Conservation (phyloP, 257 asterid genomes). For the Nicotiana knightiana region DNA sequence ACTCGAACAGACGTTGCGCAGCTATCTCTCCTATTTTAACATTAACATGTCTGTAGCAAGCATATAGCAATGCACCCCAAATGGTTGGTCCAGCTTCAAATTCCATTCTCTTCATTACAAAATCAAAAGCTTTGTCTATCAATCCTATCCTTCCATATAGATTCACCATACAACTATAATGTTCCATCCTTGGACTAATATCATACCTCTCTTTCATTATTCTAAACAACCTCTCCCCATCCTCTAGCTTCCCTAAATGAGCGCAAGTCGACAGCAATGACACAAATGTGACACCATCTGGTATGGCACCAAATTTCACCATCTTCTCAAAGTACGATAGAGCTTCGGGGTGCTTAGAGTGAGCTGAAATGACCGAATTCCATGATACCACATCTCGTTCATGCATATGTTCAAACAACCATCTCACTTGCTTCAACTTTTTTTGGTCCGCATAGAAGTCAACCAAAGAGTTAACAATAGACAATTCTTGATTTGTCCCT, state of each 20-base stretch:
- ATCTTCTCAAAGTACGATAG: constrained; percentile 50
- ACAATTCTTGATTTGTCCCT: constrained; percentile 45
- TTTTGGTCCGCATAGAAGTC: constrained; percentile 46
- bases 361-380: constrained; percentile 84
- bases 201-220: constrained; percentile 43
- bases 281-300: constrained; percentile 64
- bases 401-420: constrained; percentile 55
- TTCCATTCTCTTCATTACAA: constrained; percentile 43
- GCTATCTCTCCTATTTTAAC: constrained; percentile 55
- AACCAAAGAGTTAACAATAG: constrained; percentile 53
- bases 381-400: constrained; percentile 62
- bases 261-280: constrained; percentile 63
- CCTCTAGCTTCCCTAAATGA: constrained; percentile 47
- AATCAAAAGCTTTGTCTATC: constrained; percentile 42
- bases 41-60: constrained; percentile 61
- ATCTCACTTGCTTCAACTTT: constrained; percentile 25
- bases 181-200: constrained; percentile 60
- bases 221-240: constrained; percentile 50
- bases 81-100: constrained; percentile 66
- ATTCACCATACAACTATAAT: constrained; percentile 79
- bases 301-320: constrained; percentile 28
- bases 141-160: constrained; percentile 68
- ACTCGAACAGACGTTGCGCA: constrained; percentile 46
- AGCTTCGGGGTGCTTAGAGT: constrained; percentile 43
- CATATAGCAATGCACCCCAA: constrained; percentile 87